Evolutionary conservation across 2,329 filamentous ascomycete genomes (phyloP), one percentile per base, ranked within the genome.

Genomic region (Beauveria rudraprayagi): DNA sequence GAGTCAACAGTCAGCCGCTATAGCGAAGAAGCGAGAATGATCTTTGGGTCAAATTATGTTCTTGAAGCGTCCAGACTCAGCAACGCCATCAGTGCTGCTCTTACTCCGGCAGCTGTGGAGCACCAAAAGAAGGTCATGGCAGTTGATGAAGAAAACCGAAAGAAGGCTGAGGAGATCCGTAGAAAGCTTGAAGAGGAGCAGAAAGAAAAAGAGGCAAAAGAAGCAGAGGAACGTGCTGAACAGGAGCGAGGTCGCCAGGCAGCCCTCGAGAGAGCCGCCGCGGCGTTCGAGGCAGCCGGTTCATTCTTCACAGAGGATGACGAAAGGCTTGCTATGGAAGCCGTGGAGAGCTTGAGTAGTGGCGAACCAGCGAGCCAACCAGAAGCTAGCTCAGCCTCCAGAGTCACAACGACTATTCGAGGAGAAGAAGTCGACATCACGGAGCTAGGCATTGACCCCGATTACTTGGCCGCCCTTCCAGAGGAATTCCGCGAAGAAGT

Each of bases 401-500:
- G 92, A 53, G 83, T 96, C 34, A 88, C 87, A 67, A 95, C 91
- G 17, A 92, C 84, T 2, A 92, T 99, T 59, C 82, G 92, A 63
- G 93, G 92, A 28, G 89, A 90, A 65, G 87, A 94, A 68, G 84
- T 96, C 58, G 94, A 99, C 72, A 94, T 99, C 54, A 99, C 94
- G 0, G 90, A 91, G 63, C 82, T 99, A 64, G 92, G 93, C 54
- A 97, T 99, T 67, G 94, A 99, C 70, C 84, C 89, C 17, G 92
- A 96, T 61, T 99, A 97, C 73, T 84, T 99, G 7, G 91, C 94
- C 62, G 95, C 93, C n/a, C 78, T 99, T n/a, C 94, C 94, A 0
- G 94, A 99, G 67, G 95, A 99, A 63, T 87, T 97, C 70, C 84
- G 94, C 51, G 93, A 97, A 73, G 94, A 99, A 71, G 94, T 99